Evolutionary conservation across 768 basidiomycete species (phyloP).

Genomic region (Amanita jacksonii): DNA sequence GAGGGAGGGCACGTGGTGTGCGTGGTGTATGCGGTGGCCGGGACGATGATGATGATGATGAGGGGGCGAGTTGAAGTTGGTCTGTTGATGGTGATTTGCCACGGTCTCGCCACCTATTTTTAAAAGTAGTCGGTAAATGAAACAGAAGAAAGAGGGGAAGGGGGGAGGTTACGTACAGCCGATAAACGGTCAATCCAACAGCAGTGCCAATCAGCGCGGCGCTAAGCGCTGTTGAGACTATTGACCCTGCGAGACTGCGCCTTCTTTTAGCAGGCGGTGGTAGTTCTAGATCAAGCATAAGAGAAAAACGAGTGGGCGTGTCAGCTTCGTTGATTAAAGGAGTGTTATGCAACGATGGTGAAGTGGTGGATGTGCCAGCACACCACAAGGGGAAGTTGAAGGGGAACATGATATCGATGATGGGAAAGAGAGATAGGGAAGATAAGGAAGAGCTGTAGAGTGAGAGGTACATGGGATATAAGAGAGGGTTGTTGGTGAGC

Average conservation of each 20-base stretch:
- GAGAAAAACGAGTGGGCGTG: conserved; percentile 27
- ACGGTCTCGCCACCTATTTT: conserved; percentile 73
- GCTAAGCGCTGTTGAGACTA: conserved; percentile 76
- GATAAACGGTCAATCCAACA: conserved; percentile 79
- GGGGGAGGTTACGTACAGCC: conserved; percentile 49
- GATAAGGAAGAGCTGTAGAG: conserved; percentile 11
- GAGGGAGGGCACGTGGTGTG: conserved; percentile 14
- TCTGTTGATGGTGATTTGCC: conserved; percentile 38
- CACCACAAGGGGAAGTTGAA: conserved; percentile 1
- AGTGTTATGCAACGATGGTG: conserved; percentile 8
- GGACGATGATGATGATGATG: too few species aligned
- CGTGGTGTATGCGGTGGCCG: too few species aligned
- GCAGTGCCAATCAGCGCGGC: conserved; percentile 83
- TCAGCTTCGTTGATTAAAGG: conserved; percentile 11
- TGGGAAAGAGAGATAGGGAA: conserved; percentile 8
- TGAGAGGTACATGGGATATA: background rate
- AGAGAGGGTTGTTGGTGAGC: too few species aligned
- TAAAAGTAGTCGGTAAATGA: background rate
- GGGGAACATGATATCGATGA: conserved; percentile 11
- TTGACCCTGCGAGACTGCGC: conserved; percentile 71
- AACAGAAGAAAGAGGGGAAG: background rate
- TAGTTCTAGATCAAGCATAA: conserved; percentile 54
- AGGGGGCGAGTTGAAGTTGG: conserved; percentile 25
- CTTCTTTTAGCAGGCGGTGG: conserved; percentile 72
- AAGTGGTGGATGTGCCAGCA: conserved; percentile 9